phyloP scores from a whole-genome alignment of 352 stramenopile species.

The Phytophthora megakarya region DNA sequence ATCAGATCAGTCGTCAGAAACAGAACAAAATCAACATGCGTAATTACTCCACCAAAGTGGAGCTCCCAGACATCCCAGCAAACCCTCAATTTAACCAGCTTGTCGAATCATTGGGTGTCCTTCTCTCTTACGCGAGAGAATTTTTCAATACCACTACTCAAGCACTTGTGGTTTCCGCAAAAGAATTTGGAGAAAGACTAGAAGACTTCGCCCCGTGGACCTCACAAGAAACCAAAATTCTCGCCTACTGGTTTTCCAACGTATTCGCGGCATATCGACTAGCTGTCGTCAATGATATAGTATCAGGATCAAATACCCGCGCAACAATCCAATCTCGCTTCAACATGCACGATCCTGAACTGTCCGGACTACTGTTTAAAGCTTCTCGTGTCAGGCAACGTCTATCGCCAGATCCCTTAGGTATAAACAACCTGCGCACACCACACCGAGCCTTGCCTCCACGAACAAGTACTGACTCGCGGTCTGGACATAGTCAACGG shows the following conservation, averaged over 20 bases:
- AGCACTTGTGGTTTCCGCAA: background rate
- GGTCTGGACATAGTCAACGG: too few relatives aligned
- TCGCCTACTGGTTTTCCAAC: conserved; percentile 9
- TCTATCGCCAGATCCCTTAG: too few relatives aligned
- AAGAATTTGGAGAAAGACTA: background rate
- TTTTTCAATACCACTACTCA: background rate
- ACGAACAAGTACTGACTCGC: too few relatives aligned
- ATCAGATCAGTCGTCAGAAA: background rate
- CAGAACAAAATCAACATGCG: background rate
- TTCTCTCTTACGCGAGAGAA: background rate
- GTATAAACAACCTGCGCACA: too few relatives aligned
- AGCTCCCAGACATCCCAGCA: background rate
- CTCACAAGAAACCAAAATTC: background rate
- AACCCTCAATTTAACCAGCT: background rate
- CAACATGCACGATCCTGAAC: conserved; percentile 2
- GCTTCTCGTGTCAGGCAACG: background rate
- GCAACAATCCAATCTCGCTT: background rate
- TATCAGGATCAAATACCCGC: background rate
- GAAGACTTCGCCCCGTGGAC: background rate
- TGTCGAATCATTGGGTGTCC: background rate
- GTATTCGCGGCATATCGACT: background rate
- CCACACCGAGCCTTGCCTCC: too few relatives aligned
- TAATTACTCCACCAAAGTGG: background rate
- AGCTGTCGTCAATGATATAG: background rate
- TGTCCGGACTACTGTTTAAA: conserved; percentile 1